Evolutionary conservation across 2,329 filamentous ascomycete species (phyloP), one percentile per base, ranked within the genome.

Genomic region (Cladosporium velox): DNA sequence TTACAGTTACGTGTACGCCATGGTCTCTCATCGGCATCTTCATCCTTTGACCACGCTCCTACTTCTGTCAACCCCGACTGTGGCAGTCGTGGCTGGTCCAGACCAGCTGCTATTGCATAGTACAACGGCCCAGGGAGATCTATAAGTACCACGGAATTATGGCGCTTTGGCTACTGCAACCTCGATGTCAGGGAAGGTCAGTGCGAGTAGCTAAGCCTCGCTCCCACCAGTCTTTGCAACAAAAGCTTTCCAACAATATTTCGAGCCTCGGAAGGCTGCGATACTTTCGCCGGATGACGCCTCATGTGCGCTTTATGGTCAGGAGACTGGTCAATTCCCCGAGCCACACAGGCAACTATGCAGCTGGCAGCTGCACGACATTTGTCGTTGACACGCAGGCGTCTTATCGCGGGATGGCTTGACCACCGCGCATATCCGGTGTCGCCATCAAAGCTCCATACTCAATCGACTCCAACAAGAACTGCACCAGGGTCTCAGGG

Each of bases 401-500:
- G 21, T 57, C 32, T 5, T 14, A 58, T 38, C 30, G 30, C n/a
- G 32, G 54, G 18, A 34, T 32, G 34, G 32, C 30, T 38, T n/a
- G 18, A 26, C 10, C 12, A 3, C 18, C 30, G 18, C 21, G 34
- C 30, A 15, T 58, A 21, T 32, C 34, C 34, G 32, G 54, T 58
- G 26, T 30, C 28, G 51, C 51, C 26, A n/a, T 58, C 14, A 32
- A 32, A 34, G n/a, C 54, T 58, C 21, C 18, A 21, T 38, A 32
- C 14, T 38, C 54, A 14, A 12, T 21, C 32, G 32, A 12, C 21
- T 38, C 11, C 32, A 38, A 38, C n/a, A 58, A 15, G 54, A 58
- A 58, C 54, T 24, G 4, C 32, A 38, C 54, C 54, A 58, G 54
- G 54, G 54, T 58, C 54, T 38, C 51, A 54, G 51, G 30, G 51